These are phyloP conservation scores for Pleurotus tuber-regium DNA, from an alignment of 768 basidiomycete genomes.

Conservation along the genomic window DNA sequence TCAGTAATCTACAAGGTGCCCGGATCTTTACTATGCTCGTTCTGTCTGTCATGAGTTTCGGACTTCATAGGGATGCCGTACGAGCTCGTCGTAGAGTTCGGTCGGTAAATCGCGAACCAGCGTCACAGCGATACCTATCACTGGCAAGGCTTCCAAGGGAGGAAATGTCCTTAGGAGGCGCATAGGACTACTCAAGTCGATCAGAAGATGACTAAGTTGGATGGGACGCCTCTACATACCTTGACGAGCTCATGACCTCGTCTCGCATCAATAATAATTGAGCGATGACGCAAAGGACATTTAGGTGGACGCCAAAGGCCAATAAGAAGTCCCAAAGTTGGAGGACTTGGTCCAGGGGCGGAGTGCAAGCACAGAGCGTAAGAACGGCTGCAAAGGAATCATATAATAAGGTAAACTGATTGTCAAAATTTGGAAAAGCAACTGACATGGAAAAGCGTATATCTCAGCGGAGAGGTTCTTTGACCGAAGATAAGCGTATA, in stretches of 20 bases:
- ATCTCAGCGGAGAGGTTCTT: conserved; percentile 95
- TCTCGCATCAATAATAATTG: conserved; percentile 89
- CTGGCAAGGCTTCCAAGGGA: conserved; percentile 79
- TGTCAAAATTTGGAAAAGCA: background rate
- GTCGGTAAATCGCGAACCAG: conserved; percentile 88
- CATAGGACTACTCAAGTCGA: no score
- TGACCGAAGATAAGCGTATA: conserved; percentile 76
- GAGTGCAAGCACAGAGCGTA: conserved; percentile 95
- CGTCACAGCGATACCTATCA: conserved; percentile 92
- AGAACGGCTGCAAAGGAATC: conserved; percentile 75
- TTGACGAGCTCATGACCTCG: conserved; percentile 83
- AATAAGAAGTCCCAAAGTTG: conserved; percentile 97
- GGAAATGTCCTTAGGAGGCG: conserved; percentile 92
- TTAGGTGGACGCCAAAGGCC: conserved; percentile 95
- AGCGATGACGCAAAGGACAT: conserved; percentile 95
- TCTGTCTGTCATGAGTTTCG: conserved; percentile 21
- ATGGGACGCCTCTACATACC: no score
- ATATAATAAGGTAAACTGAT: conserved; percentile 3
- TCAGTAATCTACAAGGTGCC: background rate
- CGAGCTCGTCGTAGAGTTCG: conserved; percentile 86
- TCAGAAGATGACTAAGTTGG: no score
- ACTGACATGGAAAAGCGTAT: conserved; percentile 95
- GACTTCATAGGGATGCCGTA: conserved; percentile 79
- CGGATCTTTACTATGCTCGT: no score
- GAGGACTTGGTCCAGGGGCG: conserved; percentile 92